A percentile compares a stretch with the other conserved stretches of the same genome.
phyloP scores from a whole-genome alignment of 2,329 filamentous ascomycete species.

The Ascochyta koolunga region DNA sequence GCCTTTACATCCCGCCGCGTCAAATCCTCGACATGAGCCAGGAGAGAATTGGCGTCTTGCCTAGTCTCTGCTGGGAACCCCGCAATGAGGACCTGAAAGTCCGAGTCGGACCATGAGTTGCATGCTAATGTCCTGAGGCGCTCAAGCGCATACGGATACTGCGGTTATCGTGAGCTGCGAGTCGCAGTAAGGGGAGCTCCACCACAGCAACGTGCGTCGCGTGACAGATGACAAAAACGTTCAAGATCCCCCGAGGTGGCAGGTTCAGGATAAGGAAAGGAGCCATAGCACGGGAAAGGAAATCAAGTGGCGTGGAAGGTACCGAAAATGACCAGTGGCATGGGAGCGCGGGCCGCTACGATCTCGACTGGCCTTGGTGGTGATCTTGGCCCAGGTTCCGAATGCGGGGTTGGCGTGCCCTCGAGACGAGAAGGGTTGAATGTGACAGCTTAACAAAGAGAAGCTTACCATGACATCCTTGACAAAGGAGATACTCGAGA shows the following conservation, averaged over 20 bases:
- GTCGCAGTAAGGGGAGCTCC: conserved; percentile 21
- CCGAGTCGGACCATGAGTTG: conserved; percentile 68
- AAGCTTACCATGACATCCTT: conserved; percentile 77
- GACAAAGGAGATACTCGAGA: conserved; percentile 84
- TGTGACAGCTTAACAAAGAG: conserved; percentile 24
- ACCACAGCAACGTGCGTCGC: conserved; percentile 28
- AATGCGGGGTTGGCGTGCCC: conserved; percentile 39
- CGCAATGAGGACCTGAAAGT: conserved; percentile 70
- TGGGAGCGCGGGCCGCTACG: conserved; percentile 30
- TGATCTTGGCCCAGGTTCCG: conserved; percentile 29
- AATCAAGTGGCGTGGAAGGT: conserved; percentile 35
- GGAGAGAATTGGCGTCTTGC: conserved; percentile 63
- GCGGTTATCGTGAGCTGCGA: conserved; percentile 41
- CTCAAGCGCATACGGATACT: conserved; percentile 80
- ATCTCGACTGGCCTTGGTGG: conserved; percentile 31
- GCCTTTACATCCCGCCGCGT: conserved; percentile 75
- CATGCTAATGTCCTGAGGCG: conserved; percentile 69
- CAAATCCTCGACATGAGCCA: conserved; percentile 72
- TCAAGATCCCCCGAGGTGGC: conserved; percentile 23
- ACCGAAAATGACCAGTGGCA: conserved; percentile 20
- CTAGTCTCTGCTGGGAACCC: conserved; percentile 72
- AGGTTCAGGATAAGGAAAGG: conserved; percentile 20
- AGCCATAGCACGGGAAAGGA: conserved; percentile 25
- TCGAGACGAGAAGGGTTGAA: conserved; percentile 23
- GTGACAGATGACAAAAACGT: conserved; percentile 36